Conservation (phyloP, 2,329 filamentous ascomycete genomes). For the Herpotrichia juniperi region DNA sequence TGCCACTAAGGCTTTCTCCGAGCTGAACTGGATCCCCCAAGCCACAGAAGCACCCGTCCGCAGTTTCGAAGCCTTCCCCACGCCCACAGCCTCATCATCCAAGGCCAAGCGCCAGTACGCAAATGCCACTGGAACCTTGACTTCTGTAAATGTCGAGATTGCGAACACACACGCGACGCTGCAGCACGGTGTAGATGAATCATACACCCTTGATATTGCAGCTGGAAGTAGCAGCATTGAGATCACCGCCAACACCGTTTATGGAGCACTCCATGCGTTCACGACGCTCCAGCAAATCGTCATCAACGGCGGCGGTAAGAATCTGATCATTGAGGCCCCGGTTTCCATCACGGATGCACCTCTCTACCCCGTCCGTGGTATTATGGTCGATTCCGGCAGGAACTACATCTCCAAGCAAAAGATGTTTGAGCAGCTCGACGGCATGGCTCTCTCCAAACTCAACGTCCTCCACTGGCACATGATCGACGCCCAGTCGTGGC, state of each 20-base stretch:
- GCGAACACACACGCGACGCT: constrained; percentile 54
- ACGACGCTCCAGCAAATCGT: constrained; percentile 64
- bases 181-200: constrained; percentile 63
- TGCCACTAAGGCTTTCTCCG: constrained; percentile 54
- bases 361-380: constrained; percentile 60
- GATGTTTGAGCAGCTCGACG: constrained; percentile 61
- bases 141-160: constrained; percentile 54
- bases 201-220: constrained; percentile 57
- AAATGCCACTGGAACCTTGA: constrained; percentile 44
- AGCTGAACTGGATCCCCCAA: constrained; percentile 60
- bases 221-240: constrained; percentile 49
- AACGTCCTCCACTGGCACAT: constrained; percentile 65
- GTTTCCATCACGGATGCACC: constrained; percentile 59
- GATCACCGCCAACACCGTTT: constrained; percentile 58
- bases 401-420: constrained; percentile 61
- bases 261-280: constrained; percentile 62
- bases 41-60: constrained; percentile 60
- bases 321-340: constrained; percentile 59
- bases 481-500: constrained; percentile 63
- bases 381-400: constrained; percentile 62
- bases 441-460: constrained; percentile 62
- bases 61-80: constrained; percentile 59
- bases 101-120: constrained; percentile 24
- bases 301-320: constrained; percentile 54
- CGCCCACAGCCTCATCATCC: constrained; percentile 30